phyloP scores from a whole-genome alignment of 2,329 filamentous ascomycete genomes.

The Colletotrichum australisinense region DNA sequence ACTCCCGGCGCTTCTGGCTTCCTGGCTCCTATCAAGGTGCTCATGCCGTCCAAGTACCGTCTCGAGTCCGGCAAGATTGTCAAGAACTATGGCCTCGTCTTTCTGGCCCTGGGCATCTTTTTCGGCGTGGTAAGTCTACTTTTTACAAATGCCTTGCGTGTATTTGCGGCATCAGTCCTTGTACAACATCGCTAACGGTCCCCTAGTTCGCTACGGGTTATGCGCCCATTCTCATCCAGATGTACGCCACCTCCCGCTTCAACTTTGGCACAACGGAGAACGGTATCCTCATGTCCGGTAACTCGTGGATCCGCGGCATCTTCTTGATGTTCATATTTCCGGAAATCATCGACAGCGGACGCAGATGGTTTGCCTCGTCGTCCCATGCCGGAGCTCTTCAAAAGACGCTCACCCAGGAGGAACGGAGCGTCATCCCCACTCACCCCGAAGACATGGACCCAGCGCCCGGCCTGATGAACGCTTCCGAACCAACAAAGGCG shows the following conservation, averaged over 20 bases:
- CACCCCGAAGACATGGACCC: conserved; percentile 55
- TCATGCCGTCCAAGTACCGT: conserved; percentile 67
- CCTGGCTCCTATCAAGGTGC: conserved; percentile 72
- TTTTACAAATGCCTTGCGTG: too few species aligned
- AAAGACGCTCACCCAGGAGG: conserved; percentile 15
- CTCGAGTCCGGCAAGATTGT: conserved; percentile 60
- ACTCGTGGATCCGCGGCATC: conserved; percentile 63
- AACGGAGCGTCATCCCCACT: conserved; percentile 45
- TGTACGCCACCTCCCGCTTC: conserved; percentile 68
- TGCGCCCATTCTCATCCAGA: conserved; percentile 70
- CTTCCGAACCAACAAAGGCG: conserved; percentile 56
- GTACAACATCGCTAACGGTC: background rate
- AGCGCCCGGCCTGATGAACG: conserved; percentile 51
- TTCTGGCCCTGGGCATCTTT: conserved; percentile 75
- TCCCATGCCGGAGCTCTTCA: conserved; percentile 23
- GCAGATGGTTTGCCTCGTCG: conserved; percentile 45
- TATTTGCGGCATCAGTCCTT: too few species aligned
- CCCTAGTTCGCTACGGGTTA: conserved; percentile 68
- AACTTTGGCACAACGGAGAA: conserved; percentile 67
- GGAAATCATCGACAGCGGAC: conserved; percentile 61
- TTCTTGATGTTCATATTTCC: conserved; percentile 68
- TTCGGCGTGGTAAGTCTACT: conserved; percentile 65
- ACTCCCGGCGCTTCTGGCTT: conserved; percentile 58
- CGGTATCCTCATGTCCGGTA: conserved; percentile 67
- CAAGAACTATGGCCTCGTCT: conserved; percentile 71